A percentile compares a stretch with the other conserved stretches of the same genome.
Evolutionary conservation across 1,139 yeast species (phyloP).

Genomic region (Suhomyces wounanorum): DNA sequence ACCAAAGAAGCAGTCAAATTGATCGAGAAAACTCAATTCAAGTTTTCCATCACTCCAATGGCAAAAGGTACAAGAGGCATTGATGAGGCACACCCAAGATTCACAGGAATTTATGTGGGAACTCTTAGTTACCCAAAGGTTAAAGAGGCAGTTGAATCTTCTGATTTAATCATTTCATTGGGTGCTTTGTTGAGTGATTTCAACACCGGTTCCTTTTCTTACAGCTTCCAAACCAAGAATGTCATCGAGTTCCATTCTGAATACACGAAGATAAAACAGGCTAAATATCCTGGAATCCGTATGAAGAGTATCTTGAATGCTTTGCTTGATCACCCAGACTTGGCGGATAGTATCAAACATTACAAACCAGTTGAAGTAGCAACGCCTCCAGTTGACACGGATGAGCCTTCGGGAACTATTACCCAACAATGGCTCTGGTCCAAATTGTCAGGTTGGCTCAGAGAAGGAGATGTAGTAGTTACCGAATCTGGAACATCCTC

Average conservation of each 20-base stretch:
- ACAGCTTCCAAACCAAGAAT: constrained; percentile 76
- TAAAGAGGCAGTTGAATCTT: constrained; percentile 30
- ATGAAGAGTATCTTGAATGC: constrained; percentile 35
- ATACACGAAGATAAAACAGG: constrained; percentile 64
- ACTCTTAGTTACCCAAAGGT: constrained; percentile 34
- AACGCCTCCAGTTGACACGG: constrained; percentile 1
- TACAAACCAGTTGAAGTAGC: constrained; percentile 18
- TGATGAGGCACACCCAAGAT: constrained; percentile 31
- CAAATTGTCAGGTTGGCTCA: constrained; percentile 29
- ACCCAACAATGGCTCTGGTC: constrained; percentile 39
- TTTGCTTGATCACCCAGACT: constrained; percentile 19
- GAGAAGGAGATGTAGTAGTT: constrained; percentile 33
- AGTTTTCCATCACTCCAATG: constrained; percentile 36
- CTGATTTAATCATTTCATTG: constrained; percentile 35
- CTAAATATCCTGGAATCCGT: constrained; percentile 37
- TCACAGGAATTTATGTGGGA: constrained; percentile 37
- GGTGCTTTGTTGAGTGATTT: constrained; percentile 44
- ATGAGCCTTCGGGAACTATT: constrained; percentile 12
- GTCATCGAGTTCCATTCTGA: constrained; percentile 87
- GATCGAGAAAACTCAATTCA: constrained; percentile 67
- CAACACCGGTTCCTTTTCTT: constrained; percentile 86
- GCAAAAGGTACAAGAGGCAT: constrained; percentile 34
- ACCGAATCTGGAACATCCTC: constrained; percentile 44
- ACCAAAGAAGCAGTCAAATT: constrained; percentile 60
- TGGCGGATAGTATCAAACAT: constrained; percentile 18